Evolutionary conservation across 371 early-diverging fungal species (phyloP), one percentile per base, ranked within the genome.

Genomic region (Gilbertella persicaria): DNA sequence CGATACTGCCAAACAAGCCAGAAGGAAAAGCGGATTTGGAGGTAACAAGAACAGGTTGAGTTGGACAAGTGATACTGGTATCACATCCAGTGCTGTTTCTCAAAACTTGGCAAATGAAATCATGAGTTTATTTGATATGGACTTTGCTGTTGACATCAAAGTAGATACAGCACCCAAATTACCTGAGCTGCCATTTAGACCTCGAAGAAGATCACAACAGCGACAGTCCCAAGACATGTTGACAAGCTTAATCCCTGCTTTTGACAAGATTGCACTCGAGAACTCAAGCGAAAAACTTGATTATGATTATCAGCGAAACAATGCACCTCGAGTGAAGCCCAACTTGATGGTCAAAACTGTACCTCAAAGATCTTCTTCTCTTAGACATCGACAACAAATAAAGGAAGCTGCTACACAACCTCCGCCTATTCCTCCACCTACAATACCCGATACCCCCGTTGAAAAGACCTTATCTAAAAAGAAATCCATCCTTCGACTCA

Each of bases 61-160:
- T 43, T 72, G 73, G 73, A 68, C 69, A 36, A 72, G 73, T 56
- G 73, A 72, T 30, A 66, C 69, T 3, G 67, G 65, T 39, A 42
- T 71, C 17, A 58, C 69, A 0, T 67, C 70, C 7, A 55, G 54
- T 33, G 59, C 50, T 21, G 61, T 66, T 4, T 62, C 74, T 39
- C 68, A 70, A 33, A 58, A 66, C 29, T 42, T 74, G 26, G 79
- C 79, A 20, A 68, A 66, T 28, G 79, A 78, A 39, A 59, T 78
- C 25, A 78, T 75, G 73, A 73, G 62, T 36, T 43, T 78, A 24
- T 78, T 78, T 60, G 75, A 78, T 55, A 78, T 78, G 79, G 79
- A 78, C 17, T 78, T 78, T 30, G 58, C 67, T 14, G 62, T 78
- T 14, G 78, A 78, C 47, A 71, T 75, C 14, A 64, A 73, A 17